phyloP scores from a whole-genome alignment of 257 asterid genomes.

The Eucommia ulmoides region DNA sequence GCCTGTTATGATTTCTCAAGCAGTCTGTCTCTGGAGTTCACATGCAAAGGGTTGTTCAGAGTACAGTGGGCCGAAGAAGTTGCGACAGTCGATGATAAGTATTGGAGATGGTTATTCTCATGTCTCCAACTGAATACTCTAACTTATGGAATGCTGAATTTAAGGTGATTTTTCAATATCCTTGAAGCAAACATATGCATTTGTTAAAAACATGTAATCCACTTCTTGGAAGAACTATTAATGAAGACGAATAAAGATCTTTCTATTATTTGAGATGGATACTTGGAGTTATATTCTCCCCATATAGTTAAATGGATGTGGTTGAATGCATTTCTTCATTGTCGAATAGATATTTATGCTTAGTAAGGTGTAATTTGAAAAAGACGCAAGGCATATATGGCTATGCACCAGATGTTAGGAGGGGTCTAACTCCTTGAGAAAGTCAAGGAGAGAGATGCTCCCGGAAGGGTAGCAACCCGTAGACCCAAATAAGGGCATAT shows the following conservation, averaged over 20 bases:
- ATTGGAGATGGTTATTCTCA: constrained; percentile 20
- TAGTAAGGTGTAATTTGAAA: too few species aligned
- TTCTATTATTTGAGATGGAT: background rate
- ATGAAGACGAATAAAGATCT: background rate
- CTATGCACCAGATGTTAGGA: too few species aligned
- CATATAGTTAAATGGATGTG: background rate
- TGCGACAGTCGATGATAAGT: constrained; percentile 13
- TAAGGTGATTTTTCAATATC: constrained; percentile 12
- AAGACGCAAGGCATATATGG: too few species aligned
- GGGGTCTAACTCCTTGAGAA: background rate
- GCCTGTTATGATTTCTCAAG: constrained; percentile 19
- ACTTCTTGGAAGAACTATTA: background rate
- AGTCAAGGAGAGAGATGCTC: background rate
- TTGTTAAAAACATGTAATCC: too few species aligned
- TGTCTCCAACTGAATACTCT: constrained; percentile 16
- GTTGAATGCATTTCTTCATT: background rate
- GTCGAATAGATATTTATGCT: background rate
- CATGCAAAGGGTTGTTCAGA: constrained; percentile 6
- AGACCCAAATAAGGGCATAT: too few species aligned
- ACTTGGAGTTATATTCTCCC: background rate
- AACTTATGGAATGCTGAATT: constrained; percentile 8
- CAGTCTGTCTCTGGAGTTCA: constrained; percentile 1
- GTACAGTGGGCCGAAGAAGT: constrained; percentile 8
- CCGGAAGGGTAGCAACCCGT: background rate
- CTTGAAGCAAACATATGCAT: background rate